Evolutionary conservation across 2,329 filamentous ascomycete genomes (phyloP), one percentile per base, ranked within the genome.

Genomic region (Pyricularia sp.): DNA sequence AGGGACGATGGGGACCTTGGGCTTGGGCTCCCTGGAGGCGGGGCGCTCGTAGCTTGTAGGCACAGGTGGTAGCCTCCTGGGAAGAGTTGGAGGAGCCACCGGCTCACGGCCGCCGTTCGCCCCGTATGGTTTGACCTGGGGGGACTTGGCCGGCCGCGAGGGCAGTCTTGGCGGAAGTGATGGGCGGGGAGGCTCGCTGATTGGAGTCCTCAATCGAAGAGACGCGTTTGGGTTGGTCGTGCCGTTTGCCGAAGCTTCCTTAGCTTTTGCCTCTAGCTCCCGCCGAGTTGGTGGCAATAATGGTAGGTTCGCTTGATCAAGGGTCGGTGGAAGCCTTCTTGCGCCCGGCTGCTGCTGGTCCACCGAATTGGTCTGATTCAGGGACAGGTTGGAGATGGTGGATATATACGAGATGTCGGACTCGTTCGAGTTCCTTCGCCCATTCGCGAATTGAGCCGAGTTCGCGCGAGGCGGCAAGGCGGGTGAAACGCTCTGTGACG

Each of bases 331-430:
- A 26, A 88, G 72, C 64, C 80, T 84, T 66, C 83, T 78, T 33
- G 64, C 26, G 16, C 75, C 69, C 4, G 73, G 67, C 2, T 72
- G 67, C n/a, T 71, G 70, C 9, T 75, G 71, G 12, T 79, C 79
- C 26, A 74, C 76, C 1, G 82, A 83, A 9, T 78, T 80, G 2
- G 75, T 75, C 6, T 75, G 75, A 40, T 76, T 78, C 57, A 83
- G 68, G 0, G 84, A 86, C 26, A 82, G 71, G 1, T 77, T 79
- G 4, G 85, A 87, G 19, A 82, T 70, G 12, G 77, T 78, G 7
- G 84, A 87, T 53, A 79, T 74, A 65, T 81, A 76, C 2, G 84
- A 87, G 13, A 80, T 70, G 33, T 84, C 83, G 2, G 85, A 88
- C 0, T 84, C 82, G 57, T 81, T 81, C 22, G 85, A 88, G 62